Percentiles rank a stretch among this genome's conserved stretches.
Evolutionary conservation across 2,329 filamentous ascomycete species (phyloP).

Genomic region (Chalaropsis thielavioides): DNA sequence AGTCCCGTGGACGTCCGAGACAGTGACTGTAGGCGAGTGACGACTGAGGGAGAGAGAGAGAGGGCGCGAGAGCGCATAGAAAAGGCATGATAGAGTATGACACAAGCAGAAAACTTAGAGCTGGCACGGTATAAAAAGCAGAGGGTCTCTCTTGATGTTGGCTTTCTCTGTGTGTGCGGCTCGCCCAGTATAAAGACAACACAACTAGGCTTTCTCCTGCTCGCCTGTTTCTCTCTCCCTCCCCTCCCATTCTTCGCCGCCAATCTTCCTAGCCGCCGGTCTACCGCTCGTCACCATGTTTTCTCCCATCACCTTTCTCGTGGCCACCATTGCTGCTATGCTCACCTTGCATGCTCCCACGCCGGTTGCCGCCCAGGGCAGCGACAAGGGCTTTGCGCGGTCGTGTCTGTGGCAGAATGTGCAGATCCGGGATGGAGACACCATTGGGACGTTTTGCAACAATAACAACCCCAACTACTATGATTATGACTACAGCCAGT

Average conservation of each 20-base stretch:
- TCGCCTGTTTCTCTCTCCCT: background rate
- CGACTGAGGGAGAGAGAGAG: background rate
- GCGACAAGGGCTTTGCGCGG: constrained; percentile 4
- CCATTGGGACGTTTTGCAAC: constrained; percentile 11
- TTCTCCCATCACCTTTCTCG: background rate
- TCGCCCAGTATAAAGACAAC: background rate
- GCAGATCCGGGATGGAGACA: constrained; percentile 7
- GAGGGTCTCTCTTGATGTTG: background rate
- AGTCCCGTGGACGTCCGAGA: background rate
- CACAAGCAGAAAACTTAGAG: background rate
- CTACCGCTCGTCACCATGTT: background rate
- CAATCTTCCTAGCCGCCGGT: background rate
- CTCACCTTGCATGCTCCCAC: background rate
- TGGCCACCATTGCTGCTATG: background rate
- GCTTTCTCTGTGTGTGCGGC: background rate
- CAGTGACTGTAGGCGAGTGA: background rate
- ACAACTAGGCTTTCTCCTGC: background rate
- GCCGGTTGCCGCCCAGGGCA: background rate
- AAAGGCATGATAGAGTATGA: background rate
- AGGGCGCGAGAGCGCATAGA: no score
- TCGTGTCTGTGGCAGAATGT: constrained; percentile 11
- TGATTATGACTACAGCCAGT: constrained; percentile 10
- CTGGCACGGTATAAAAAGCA: background rate
- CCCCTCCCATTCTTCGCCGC: background rate
- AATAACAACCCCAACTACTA: constrained; percentile 13